Evolutionary conservation across 768 basidiomycete species (phyloP), one percentile per base, ranked within the genome.

Genomic region (Nidularia sp.): DNA sequence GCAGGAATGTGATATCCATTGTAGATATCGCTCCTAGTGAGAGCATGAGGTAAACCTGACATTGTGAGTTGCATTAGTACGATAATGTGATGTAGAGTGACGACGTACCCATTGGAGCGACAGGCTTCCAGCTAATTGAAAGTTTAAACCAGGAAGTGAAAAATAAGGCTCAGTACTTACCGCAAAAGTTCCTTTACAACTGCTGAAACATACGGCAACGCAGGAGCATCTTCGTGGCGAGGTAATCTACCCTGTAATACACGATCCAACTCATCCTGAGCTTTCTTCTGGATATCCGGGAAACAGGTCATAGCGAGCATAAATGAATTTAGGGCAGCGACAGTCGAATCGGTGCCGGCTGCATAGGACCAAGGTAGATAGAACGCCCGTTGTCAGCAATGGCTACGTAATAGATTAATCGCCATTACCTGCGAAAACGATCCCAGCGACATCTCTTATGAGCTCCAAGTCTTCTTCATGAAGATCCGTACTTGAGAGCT

Each of bases 271-370:
- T 50, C 49, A 7, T 50, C 13, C 36, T 50, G 49, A 15, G 49
- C 49, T 41, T 50, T 50, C 49, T 50, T 50, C n/a, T 15, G 49
- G 6, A 36, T n/a, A 8, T 50, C 49, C 7, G 49, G 49, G 15
- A 35, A 42, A 39, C 9, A 50, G 15, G n/a, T 18, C 49, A 50
- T 41, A 10, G 39, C 39, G 39, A 41, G 39, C 12, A 41, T 41
- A 41, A 41, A 41, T 41, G 39, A 12, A 15, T 41, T 41, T 5
- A 41, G 39, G 15, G 39, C 39, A 5, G 39, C 39, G 5, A 41
- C 39, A 15, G 12, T 41, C 15, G 39, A 12, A 15, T 41, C 39
- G 10, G 39, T 5, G 10, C 39, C 39, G 5, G 39, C 39, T 41
- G 15, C 25, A 29, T 29, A 29, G 25, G 25, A 29, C 25, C 25